These are phyloP conservation scores for Wilcoxina mikolae DNA, from an alignment of 495 filamentous ascomycete species.

Conservation along the genomic window DNA sequence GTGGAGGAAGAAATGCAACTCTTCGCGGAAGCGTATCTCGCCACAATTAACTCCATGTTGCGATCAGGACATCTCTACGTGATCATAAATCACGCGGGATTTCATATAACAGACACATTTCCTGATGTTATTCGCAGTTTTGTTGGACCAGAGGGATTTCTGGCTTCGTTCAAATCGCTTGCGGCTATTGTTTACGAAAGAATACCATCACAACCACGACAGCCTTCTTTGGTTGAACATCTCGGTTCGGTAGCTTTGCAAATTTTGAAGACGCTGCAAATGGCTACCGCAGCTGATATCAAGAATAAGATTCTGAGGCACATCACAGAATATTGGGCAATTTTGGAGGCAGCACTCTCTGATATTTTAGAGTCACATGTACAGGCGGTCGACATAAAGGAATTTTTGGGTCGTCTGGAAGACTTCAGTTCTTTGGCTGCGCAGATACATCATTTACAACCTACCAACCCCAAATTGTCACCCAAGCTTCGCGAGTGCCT, in stretches of 20 bases:
- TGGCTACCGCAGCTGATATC: conserved; percentile 1
- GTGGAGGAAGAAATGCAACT: conserved; percentile 5
- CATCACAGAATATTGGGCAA: conserved; percentile 12
- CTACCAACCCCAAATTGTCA: background rate
- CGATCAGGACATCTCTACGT: background rate
- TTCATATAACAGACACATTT: background rate
- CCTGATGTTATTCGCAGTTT: background rate
- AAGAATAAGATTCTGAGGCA: conserved; percentile 13
- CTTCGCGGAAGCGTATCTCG: background rate
- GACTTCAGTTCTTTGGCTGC: background rate
- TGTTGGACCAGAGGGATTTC: background rate
- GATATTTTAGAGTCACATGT: conserved; percentile 23
- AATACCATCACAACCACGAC: conserved; percentile 20
- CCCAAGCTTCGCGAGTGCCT: background rate
- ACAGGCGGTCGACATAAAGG: conserved; percentile 22
- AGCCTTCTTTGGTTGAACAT: conserved; percentile 1
- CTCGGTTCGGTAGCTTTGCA: background rate
- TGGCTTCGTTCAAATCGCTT: background rate
- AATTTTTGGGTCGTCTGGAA: conserved; percentile 10
- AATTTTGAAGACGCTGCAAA: background rate
- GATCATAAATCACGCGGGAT: background rate
- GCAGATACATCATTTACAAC: background rate
- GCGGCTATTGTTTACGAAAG: conserved; percentile 9
- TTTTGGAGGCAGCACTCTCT: conserved; percentile 17
- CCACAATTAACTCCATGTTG: background rate